These are phyloP conservation scores for Sphaerobolus stellatus DNA, from an alignment of 1,284 basidiomycete genomes.

Conservation along the genomic window DNA sequence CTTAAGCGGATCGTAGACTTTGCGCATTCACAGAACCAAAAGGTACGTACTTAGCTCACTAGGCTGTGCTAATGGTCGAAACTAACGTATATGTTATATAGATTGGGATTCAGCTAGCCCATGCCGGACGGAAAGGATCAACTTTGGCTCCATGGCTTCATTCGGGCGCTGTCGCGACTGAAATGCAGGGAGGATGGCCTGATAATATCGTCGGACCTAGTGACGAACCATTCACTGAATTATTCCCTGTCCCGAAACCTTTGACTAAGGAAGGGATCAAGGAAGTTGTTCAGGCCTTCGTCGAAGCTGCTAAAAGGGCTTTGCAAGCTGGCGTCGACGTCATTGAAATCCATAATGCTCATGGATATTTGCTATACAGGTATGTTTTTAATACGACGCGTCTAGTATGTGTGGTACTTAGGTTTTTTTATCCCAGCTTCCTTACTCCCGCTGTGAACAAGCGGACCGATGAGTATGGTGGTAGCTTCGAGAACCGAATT, in stretches of 20 bases:
- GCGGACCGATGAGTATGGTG: slow-evolving; percentile 73
- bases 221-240: slow-evolving; percentile 49
- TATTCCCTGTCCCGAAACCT: slow-evolving; percentile 55
- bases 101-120: slow-evolving; percentile 79
- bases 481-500: slow-evolving; percentile 68
- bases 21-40: slow-evolving; percentile 67
- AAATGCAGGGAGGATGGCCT: slow-evolving; percentile 68
- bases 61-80: background rate
- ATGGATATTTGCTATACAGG: slow-evolving; percentile 58
- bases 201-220: slow-evolving; percentile 61
- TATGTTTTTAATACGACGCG: background rate
- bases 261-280: slow-evolving; percentile 55
- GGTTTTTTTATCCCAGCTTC: slow-evolving; percentile 45
- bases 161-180: slow-evolving; percentile 36
- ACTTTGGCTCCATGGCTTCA: slow-evolving; percentile 58
- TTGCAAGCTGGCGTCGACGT: slow-evolving; percentile 63
- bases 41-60: slow-evolving; percentile 19
- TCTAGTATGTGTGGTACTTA: slow-evolving; percentile 33
- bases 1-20: slow-evolving; percentile 74
- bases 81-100: background rate
- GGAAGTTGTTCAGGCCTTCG: slow-evolving; percentile 59
- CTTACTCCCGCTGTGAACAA: slow-evolving; percentile 64
- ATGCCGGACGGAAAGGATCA: slow-evolving; percentile 76
- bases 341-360: slow-evolving; percentile 69
- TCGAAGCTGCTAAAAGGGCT: slow-evolving; percentile 52